Base-by-base conservation (phyloP, 1,284 basidiomycete genomes). In the Coniferiporia sulphurascens region DNA sequence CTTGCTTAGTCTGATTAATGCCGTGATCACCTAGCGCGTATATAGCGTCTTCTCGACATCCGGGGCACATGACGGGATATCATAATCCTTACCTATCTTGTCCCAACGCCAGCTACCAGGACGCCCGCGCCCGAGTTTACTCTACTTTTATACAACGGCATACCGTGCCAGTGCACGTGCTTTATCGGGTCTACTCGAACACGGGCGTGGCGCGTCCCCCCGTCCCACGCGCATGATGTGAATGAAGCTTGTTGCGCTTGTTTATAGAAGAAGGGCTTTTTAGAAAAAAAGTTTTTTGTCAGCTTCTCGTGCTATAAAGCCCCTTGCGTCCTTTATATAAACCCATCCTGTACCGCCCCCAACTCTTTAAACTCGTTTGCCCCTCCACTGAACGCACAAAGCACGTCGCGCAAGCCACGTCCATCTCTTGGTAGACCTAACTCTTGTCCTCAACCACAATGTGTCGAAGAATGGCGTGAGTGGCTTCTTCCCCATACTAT, bases 391-490 rank as follows among this genome's bases (percentile, higher is more conserved):
- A 27, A 27, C 27, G 27, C 27, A 27, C 27, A 27, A 27, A 27
- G 27, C 27, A 27, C 27, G 27, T 27, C 27, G 27, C 2, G 27
- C 48, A 48, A 32, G 38, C 45, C 13, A 48, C 48, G 6, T 21
- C 55, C 38, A 32, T 44, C 35, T 43, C 44, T 41, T 48, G 38
- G 52, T 48, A 44, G 21, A 36, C 44, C 32, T 55, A 49, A 48
- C 45, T 17, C 15, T 53, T 54, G 41, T 59, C 27, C 27, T 27
- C 27, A 27, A 27, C 52, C 41, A 38, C 48, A 27, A 84, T 84
- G 82, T 84, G 82, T 66, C 77, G 70, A 74, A 78, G 77, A 70
- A 71, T 83, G 69, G 80, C 82, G 82, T 84, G 75, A 63, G 75
- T 75, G 48, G 41, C 59, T 52, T 19, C 48, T 41, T 52, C 46